Conservation (phyloP, 805 yeast species). For the Myxozyma vanderwaltii region DNA sequence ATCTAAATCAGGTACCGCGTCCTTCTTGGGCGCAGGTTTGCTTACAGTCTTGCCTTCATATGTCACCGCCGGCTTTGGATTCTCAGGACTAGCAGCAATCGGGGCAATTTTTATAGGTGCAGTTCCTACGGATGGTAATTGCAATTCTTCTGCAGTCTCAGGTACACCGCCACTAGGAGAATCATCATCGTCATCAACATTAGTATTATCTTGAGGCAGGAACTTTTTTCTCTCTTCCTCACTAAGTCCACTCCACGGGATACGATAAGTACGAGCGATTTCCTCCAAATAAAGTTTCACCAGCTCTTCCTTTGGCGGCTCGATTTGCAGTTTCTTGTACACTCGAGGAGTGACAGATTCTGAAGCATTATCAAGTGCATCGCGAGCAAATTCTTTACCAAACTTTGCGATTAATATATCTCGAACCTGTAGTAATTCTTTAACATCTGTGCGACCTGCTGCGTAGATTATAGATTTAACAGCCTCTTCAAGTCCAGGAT, state of each 20-base stretch:
- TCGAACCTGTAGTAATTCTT: conserved; percentile 62
- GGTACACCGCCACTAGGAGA: conserved; percentile 40
- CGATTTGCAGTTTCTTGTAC: conserved; percentile 59
- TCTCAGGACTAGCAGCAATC: conserved; percentile 41
- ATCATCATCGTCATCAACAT: conserved; percentile 43
- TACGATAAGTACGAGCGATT: conserved; percentile 77
- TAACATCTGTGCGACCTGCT: conserved; percentile 72
- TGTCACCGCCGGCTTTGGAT: conserved; percentile 40
- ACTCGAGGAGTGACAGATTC: conserved; percentile 69
- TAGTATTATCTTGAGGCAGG: conserved; percentile 39
- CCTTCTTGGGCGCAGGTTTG: conserved; percentile 12
- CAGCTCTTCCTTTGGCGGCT: conserved; percentile 65
- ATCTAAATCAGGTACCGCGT: conserved; percentile 52
- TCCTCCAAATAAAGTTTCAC: conserved; percentile 73
- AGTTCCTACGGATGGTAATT: conserved; percentile 35
- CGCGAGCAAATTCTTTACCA: conserved; percentile 66
- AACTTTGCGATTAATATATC: conserved; percentile 65
- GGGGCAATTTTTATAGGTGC: conserved; percentile 41
- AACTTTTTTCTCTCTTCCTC: conserved; percentile 41
- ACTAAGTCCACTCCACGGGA: conserved; percentile 61
- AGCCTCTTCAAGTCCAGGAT: conserved; percentile 72
- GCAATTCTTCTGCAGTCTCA: conserved; percentile 36
- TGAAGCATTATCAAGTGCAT: conserved; percentile 55
- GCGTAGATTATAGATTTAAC: conserved; percentile 68
- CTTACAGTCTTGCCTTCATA: conserved; percentile 29